Percentiles rank a stretch among this genome's conserved stretches.
phyloP scores from a whole-genome alignment of 1,284 basidiomycete species.

The Sutorius eximius region DNA sequence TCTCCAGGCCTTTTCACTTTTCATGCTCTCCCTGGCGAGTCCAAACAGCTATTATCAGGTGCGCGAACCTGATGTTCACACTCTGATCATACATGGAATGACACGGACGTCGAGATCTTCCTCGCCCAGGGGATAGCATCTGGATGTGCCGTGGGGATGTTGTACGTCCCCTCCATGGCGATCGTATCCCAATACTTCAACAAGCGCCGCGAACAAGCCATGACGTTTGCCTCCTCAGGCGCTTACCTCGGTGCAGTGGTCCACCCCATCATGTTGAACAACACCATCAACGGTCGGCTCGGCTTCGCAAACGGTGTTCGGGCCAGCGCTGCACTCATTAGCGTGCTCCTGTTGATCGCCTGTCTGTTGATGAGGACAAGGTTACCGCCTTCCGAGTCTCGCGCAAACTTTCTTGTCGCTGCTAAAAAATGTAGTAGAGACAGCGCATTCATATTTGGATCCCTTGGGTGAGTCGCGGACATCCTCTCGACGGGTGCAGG shows the following conservation, averaged over 20 bases:
- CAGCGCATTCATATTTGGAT: constrained; percentile 27
- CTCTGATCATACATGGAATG: neutral
- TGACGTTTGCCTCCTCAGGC: constrained; percentile 38
- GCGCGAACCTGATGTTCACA: neutral
- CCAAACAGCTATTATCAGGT: constrained; percentile 38
- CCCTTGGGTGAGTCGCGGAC: constrained; percentile 21
- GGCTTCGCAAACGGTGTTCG: constrained; percentile 36
- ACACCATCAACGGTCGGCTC: constrained; percentile 35
- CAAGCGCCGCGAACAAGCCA: constrained; percentile 32
- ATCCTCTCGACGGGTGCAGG: neutral
- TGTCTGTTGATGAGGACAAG: constrained; percentile 35
- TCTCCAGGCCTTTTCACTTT: constrained; percentile 34
- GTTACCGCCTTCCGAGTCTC: constrained; percentile 17
- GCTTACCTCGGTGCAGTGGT: constrained; percentile 39
- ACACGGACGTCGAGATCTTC: constrained; percentile 29
- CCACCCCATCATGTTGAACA: constrained; percentile 44
- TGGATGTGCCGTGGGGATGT: constrained; percentile 34
- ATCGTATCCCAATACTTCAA: constrained; percentile 40
- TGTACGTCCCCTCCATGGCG: constrained; percentile 38
- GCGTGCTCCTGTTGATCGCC: constrained; percentile 30
- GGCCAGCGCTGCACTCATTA: constrained; percentile 35
- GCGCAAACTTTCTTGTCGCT: constrained; percentile 18
- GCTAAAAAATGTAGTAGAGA: constrained; percentile 26
- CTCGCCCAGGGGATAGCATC: constrained; percentile 38
- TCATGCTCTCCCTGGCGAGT: constrained; percentile 40